phyloP scores from a whole-genome alignment of 2,329 filamentous ascomycete genomes.

The Colletotrichum sp. region DNA sequence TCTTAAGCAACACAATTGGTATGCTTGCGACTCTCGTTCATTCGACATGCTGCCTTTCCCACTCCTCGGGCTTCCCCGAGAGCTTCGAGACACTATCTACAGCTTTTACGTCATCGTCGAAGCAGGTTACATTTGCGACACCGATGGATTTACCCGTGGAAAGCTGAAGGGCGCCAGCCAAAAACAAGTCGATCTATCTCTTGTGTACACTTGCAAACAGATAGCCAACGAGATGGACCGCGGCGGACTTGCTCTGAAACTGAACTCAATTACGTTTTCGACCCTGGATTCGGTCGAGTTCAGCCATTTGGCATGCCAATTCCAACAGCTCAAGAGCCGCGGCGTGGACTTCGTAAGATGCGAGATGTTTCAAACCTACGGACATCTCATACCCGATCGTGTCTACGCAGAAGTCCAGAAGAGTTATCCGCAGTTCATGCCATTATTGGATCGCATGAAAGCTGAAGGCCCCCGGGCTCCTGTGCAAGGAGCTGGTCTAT shows the following conservation, averaged over 20 bases:
- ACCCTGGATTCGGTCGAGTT: background rate
- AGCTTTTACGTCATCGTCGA: background rate
- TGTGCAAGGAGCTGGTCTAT: rapidly evolving
- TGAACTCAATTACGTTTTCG: background rate
- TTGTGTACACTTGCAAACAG: background rate
- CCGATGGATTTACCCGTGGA: background rate
- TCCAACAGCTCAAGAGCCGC: background rate
- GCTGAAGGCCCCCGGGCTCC: background rate
- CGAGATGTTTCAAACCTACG: background rate
- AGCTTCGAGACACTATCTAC: background rate
- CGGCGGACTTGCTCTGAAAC: background rate
- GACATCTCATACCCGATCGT: background rate
- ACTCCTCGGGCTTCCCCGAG: background rate
- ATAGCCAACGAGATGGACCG: background rate
- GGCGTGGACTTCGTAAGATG: background rate
- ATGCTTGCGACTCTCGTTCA: background rate
- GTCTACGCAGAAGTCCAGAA: background rate
- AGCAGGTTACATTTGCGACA: background rate
- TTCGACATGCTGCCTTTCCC: background rate
- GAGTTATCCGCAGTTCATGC: background rate
- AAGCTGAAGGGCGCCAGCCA: background rate
- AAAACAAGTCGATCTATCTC: background rate
- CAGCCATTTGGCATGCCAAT: background rate
- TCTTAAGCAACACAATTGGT: background rate
- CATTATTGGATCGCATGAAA: background rate